Evolutionary conservation across 2,329 filamentous ascomycete species (phyloP).

Genomic region (Trichoderma harzianum): DNA sequence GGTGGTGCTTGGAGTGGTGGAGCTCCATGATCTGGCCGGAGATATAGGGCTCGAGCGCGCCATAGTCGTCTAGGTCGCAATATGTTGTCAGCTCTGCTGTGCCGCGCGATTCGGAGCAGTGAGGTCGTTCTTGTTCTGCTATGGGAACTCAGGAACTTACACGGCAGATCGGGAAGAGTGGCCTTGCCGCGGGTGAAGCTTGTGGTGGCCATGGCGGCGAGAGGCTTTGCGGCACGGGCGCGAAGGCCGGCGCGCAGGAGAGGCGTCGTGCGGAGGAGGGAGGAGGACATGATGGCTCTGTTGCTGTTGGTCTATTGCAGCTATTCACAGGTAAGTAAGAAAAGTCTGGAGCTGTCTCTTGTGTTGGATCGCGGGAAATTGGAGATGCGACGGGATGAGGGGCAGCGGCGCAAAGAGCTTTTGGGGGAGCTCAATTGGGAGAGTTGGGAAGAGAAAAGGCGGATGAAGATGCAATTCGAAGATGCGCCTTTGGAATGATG

Average conservation of each 20-base stretch:
- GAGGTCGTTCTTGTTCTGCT: not conserved
- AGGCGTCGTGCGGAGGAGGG: constrained; percentile 68
- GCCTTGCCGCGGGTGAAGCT: constrained; percentile 84
- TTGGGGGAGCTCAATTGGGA: constrained; percentile 1
- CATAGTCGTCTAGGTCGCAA: constrained; percentile 77
- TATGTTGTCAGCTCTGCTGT: not conserved
- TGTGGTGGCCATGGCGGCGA: constrained; percentile 65
- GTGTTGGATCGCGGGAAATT: not conserved
- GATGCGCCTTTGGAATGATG: not conserved
- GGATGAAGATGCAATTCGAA: not conserved
- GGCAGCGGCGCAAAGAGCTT: not conserved
- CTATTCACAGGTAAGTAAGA: not conserved
- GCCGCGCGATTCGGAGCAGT: not conserved
- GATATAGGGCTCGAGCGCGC: constrained; percentile 80
- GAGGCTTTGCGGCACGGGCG: constrained; percentile 59
- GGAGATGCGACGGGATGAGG: not conserved
- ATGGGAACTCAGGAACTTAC: constrained; percentile 36
- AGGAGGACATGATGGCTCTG: constrained; percentile 61
- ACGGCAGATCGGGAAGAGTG: constrained; percentile 82
- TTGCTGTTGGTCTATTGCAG: not conserved
- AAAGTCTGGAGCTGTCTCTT: not conserved
- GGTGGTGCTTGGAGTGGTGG: constrained; percentile 91
- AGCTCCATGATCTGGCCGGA: constrained; percentile 94
- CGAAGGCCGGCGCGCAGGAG: constrained; percentile 68
- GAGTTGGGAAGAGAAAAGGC: not conserved